Evolutionary conservation across 139 green algal genomes (phyloP), one percentile per base, ranked within the genome.

Genomic region (Zygnema cylindricum): DNA sequence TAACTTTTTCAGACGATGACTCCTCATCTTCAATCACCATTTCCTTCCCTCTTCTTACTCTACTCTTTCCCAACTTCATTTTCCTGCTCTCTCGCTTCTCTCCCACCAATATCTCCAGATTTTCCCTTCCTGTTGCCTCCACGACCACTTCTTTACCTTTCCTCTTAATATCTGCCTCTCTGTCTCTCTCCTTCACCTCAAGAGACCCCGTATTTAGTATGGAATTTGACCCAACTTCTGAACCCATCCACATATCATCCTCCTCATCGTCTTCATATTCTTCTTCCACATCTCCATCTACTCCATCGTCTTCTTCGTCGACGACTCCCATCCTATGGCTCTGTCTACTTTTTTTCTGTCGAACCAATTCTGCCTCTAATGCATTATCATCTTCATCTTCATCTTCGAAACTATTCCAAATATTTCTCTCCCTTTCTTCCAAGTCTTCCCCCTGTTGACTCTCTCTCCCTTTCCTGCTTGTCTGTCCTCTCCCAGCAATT

Each of bases 141-240:
- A 41, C 71, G 3, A 41, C 38, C 71, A 79, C 7, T 23, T 16
- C 7, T 16, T 16, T 79, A 7, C 71, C 21, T 79, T 79, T 16
- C 36, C 71, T 79, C 77, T 55, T 33, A 21, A 3, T 55, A 2
- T 84, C 77, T 35, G 25, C 25, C 35, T 84, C 25, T 7, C 7
- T 33, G 3, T 84, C 25, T 57, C 76, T 33, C 38, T 57, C 40
- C 38, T 25, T 69, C 25, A 32, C 3, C 77, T 57, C 40, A 36
- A 39, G 22, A 73, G 77, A 36, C 75, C 35, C 41, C 40, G 49
- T 16, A 63, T 7, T 7, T 63, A 16, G 7, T 7, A 16, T 11
- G 16, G 71, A 43, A 79, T 16, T 79, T 79, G 71, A 79, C 43
- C 36, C 71, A 7, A 55, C 36, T 43, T 79, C 71, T 38, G 49